These are phyloP conservation scores for Mycena vitilis DNA, from an alignment of 768 basidiomycete species.

Conservation along the genomic window DNA sequence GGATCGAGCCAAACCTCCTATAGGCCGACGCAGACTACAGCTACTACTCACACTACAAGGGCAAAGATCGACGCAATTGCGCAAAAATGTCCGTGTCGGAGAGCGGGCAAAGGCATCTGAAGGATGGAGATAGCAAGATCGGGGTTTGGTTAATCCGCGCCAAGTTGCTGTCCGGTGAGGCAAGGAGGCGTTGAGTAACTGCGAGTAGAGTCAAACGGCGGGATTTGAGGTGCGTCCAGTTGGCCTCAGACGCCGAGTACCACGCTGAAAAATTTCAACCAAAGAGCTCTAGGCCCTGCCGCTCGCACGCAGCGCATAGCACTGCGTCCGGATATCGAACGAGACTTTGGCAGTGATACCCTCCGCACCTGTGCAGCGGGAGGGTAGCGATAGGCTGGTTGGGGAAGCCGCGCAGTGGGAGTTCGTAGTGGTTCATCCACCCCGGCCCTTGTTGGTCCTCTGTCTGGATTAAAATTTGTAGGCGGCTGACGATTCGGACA, in stretches of 20 bases:
- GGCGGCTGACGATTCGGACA: not conserved
- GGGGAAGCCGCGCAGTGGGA: not conserved
- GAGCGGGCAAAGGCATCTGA: not conserved
- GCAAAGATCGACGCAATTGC: constrained; percentile 13
- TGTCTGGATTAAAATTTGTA: not conserved
- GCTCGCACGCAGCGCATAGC: no score
- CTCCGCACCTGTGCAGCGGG: not conserved
- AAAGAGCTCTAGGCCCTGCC: no score
- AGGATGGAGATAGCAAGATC: no score
- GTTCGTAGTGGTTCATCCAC: not conserved
- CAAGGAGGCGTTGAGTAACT: no score
- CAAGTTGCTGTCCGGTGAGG: no score
- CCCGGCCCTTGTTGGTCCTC: not conserved
- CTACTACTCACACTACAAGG: not conserved
- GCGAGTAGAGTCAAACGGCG: no score
- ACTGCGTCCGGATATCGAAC: not conserved
- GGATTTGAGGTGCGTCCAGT: no score
- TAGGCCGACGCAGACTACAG: no score
- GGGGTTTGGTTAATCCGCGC: no score
- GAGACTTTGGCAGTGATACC: not conserved
- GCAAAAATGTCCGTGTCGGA: constrained; percentile 1
- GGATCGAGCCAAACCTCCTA: no score
- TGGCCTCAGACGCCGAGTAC: no score
- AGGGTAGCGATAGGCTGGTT: not conserved
- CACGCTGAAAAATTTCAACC: no score